Conservation (phyloP, 371 early-diverging fungal species). For the Umbelopsis sp. region DNA sequence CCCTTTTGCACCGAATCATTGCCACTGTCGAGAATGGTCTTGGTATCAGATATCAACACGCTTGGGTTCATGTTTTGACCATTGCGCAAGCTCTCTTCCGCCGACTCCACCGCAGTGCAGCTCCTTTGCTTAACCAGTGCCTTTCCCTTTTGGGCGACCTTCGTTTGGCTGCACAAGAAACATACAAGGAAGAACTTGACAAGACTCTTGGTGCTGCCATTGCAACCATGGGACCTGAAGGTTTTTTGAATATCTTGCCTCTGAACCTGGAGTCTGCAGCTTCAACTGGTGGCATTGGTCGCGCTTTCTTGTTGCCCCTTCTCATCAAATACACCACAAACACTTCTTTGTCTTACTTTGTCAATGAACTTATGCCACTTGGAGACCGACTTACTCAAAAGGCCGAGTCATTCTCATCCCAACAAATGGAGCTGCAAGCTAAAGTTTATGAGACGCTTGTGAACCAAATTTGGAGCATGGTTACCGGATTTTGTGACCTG, state of each 20-base stretch:
- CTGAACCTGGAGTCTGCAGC: conserved; percentile 79
- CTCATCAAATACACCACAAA: conserved; percentile 78
- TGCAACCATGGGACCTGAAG: conserved; percentile 79
- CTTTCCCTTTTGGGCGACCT: conserved; percentile 74
- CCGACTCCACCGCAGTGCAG: conserved; percentile 67
- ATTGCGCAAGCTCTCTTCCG: conserved; percentile 78
- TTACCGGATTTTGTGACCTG: conserved; percentile 84
- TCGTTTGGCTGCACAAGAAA: conserved; percentile 81
- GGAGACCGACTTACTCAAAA: conserved; percentile 76
- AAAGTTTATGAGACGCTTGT: conserved; percentile 90
- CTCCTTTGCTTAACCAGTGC: conserved; percentile 66
- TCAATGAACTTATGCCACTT: conserved; percentile 72
- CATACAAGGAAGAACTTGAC: conserved; percentile 86
- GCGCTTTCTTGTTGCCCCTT: conserved; percentile 85
- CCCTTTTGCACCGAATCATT: conserved; percentile 55
- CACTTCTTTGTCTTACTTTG: conserved; percentile 81
- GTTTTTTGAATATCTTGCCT: conserved; percentile 80
- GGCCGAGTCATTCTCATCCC: conserved; percentile 60
- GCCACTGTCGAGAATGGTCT: conserved; percentile 61
- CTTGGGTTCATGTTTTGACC: conserved; percentile 82
- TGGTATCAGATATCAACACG: conserved; percentile 76
- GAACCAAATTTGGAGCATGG: conserved; percentile 88
- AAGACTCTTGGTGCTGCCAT: conserved; percentile 81
- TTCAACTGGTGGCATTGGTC: conserved; percentile 56
- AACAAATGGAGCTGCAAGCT: conserved; percentile 77